phyloP scores from a whole-genome alignment of 2,329 filamentous ascomycete species.

The Aspergillus oerlinghausenensis region DNA sequence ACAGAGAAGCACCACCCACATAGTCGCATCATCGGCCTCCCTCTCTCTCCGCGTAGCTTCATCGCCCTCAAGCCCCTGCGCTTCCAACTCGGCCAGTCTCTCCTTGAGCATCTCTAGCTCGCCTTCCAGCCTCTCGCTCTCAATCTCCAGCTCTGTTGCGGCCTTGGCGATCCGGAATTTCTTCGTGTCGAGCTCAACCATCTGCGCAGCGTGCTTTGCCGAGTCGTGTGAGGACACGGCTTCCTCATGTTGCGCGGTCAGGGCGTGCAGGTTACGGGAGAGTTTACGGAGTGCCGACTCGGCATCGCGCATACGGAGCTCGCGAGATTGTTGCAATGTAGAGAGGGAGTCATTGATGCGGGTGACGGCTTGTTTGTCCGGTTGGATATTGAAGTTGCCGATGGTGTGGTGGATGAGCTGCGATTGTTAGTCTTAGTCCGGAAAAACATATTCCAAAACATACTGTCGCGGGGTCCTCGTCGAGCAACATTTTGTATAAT shows the following conservation, averaged over 20 bases:
- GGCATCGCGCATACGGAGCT: constrained; percentile 67
- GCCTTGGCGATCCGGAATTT: constrained; percentile 95
- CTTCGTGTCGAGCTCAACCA: constrained; percentile 81
- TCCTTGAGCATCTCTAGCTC: constrained; percentile 72
- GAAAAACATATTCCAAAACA: constrained; percentile 19
- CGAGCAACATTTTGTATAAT: constrained; percentile 72
- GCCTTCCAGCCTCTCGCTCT: constrained; percentile 82
- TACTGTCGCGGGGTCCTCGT: constrained; percentile 86
- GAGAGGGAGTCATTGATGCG: constrained; percentile 80
- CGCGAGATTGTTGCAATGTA: constrained; percentile 78
- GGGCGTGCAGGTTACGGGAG: constrained; percentile 68
- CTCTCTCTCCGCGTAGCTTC: constrained; percentile 48
- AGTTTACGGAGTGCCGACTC: constrained; percentile 66
- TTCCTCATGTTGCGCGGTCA: constrained; percentile 72
- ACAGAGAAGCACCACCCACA: constrained; percentile 27
- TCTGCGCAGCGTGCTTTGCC: constrained; percentile 74
- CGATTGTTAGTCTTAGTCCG: constrained; percentile 3
- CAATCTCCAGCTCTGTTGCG: constrained; percentile 82
- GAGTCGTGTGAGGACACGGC: constrained; percentile 71
- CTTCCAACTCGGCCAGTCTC: constrained; percentile 74
- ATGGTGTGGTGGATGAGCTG: constrained; percentile 90
- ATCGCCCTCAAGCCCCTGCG: constrained; percentile 77
- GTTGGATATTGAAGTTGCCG: constrained; percentile 88
- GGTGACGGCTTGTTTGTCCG: constrained; percentile 77
- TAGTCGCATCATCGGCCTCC: constrained; percentile 47